Evolutionary conservation across 2,329 filamentous ascomycete species (phyloP), one percentile per base, ranked within the genome.

Genomic region (Xylaria hypoxylon): DNA sequence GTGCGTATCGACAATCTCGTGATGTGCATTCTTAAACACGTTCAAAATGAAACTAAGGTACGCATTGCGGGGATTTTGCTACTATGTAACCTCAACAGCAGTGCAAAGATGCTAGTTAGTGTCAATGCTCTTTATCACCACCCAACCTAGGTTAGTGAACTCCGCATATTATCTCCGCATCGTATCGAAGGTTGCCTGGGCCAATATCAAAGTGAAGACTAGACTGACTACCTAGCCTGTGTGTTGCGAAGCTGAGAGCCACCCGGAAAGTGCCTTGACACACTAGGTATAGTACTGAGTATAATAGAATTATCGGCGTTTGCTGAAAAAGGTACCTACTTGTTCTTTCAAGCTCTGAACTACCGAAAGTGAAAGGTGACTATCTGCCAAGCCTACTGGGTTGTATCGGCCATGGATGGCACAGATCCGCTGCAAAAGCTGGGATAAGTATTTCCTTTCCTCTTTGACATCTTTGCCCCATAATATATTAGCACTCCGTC

Each of bases 401-500:
- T 68, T 67, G 68, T 40, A 69, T 59, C 28, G 56, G 55, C 24
- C 68, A 70, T 64, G 64, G 66, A 57, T 72, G 68, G 68, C 68
- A 68, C 68, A 62, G 65, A 65, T 67, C 59, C 61, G 61, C 60
- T 63, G 22, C 51, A 67, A 68, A 64, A 65, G 59, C 64, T 65
- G 57, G 61, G 59, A 64, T 53, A 48, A 15, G 53, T 50, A 51
- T 24, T 45, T 35, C 52, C 57, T 63, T 62, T 62, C 61, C 63
- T 63, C 17, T 68, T 62, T 55, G 57, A 59, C 40, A 60, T 60
- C 55, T 67, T 60, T 59, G 66, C 62, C 62, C 59, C 53, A 48
- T 68, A 63, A 57, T 65, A 62, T 62, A 56, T 67, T 65, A 58
- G 52, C 35, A 62, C 61, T 68, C 64, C 62, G 55, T 67, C 55